Percentiles rank a stretch among this genome's conserved stretches.
These are phyloP conservation scores for Ceratonia siliqua DNA, from an alignment of 306 rosid species.

Conservation along the genomic window DNA sequence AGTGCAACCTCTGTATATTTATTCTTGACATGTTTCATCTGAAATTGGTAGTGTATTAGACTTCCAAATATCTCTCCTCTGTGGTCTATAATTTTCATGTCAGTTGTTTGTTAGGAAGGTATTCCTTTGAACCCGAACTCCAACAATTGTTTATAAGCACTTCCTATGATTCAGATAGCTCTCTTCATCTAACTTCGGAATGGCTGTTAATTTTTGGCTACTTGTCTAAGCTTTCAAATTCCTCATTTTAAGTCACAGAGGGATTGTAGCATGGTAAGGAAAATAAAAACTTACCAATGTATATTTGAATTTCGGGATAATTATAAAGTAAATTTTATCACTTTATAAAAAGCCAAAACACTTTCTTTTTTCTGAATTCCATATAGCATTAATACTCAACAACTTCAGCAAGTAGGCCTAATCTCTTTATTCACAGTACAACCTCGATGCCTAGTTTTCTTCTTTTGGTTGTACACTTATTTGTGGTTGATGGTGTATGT, in stretches of 20 bases:
- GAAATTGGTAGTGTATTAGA: not conserved
- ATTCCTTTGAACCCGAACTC: not conserved
- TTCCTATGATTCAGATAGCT: not conserved
- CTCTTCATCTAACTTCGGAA: not conserved
- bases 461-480: not conserved
- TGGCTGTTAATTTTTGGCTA: not conserved
- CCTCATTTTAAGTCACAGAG: not conserved
- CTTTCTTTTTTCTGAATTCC: slow-evolving; percentile 8
- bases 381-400: slow-evolving; percentile 12
- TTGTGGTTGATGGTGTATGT: slow-evolving; percentile 27
- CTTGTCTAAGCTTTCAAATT: not conserved
- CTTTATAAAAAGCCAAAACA: not conserved
- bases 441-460: slow-evolving; percentile 24
- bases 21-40: not conserved
- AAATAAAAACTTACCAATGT: not conserved
- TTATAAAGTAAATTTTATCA: too few relatives aligned
- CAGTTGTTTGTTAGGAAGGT: not conserved
- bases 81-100: not conserved
- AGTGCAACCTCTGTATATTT: not conserved
- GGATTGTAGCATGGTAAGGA: not conserved
- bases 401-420: slow-evolving; percentile 22
- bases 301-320: not conserved
- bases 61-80: not conserved
- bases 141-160: not conserved
- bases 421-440: not conserved